A percentile compares a stretch with the other conserved stretches of the same genome.
Evolutionary conservation across 106 monocot species (phyloP).

Genomic region (Dendrobium officinale): DNA sequence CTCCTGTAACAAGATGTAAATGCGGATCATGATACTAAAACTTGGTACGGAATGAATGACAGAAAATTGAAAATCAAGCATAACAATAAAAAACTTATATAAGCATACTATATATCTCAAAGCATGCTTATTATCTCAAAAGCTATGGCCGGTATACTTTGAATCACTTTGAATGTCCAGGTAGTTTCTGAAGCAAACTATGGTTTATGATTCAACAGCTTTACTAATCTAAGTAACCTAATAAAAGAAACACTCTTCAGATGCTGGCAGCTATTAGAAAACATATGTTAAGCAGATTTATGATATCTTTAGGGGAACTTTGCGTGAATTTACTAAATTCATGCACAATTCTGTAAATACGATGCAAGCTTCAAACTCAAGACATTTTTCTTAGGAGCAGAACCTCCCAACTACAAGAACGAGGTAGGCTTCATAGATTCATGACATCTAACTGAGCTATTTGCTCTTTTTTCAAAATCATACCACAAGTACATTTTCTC

Average conservation of each 20-base stretch:
- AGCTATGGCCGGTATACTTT: not conserved
- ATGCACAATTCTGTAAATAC: too few relatives aligned
- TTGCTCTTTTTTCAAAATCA: not conserved
- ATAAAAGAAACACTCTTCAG: not conserved
- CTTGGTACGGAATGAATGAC: not conserved
- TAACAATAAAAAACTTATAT: not conserved
- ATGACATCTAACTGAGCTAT: too few relatives aligned
- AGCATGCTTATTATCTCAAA: not conserved
- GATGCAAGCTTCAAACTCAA: too few relatives aligned
- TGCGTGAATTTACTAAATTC: too few relatives aligned
- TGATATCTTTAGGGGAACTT: not conserved
- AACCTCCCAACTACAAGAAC: too few relatives aligned
- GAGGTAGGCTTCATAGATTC: too few relatives aligned
- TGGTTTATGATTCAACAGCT: not conserved
- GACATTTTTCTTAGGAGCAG: too few relatives aligned
- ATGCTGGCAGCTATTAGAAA: not conserved
- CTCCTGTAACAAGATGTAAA: slow-evolving; percentile 31
- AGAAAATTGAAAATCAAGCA: not conserved
- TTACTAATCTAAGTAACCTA: not conserved
- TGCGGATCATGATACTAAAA: not conserved
- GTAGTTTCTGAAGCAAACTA: not conserved
- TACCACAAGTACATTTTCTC: not conserved
- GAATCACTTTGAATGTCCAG: not conserved
- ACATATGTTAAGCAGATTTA: not conserved
- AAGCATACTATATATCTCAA: not conserved